These are phyloP conservation scores for Nitzschia sp. DNA, from an alignment of 108 stramenopile species.

Conservation along the genomic window DNA sequence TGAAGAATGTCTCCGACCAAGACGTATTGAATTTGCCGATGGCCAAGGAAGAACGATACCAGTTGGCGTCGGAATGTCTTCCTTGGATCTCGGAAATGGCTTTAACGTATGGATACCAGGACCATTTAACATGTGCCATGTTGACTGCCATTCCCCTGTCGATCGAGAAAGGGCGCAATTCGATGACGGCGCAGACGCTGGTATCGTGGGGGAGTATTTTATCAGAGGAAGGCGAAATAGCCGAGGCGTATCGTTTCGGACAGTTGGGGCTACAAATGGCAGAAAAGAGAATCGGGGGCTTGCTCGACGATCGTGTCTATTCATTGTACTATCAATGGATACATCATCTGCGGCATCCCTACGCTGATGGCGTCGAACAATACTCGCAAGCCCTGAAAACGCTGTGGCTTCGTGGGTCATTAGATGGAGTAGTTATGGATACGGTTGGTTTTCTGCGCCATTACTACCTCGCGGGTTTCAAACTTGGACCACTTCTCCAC, in stretches of 20 bases:
- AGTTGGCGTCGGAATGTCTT: slow-evolving; percentile 9
- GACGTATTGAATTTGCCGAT: slow-evolving; percentile 2
- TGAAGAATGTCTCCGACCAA: background rate
- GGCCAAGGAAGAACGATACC: background rate
- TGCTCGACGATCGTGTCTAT: background rate
- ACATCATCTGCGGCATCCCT: slow-evolving; percentile 2
- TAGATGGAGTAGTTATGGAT: slow-evolving; percentile 1
- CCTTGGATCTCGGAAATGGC: slow-evolving; percentile 1
- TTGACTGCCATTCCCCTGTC: background rate
- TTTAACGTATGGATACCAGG: background rate
- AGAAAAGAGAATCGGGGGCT: background rate
- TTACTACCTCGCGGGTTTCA: background rate
- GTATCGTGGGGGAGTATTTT: background rate
- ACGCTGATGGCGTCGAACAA: background rate
- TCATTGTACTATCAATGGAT: background rate
- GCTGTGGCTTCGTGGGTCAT: background rate
- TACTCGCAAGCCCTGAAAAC: background rate
- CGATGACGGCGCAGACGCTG: slow-evolving; percentile 5
- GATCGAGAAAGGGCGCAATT: background rate
- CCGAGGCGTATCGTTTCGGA: background rate
- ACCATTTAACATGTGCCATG: background rate
- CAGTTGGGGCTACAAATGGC: slow-evolving; percentile 1
- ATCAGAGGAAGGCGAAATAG: slow-evolving; percentile 4
- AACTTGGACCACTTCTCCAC: background rate
- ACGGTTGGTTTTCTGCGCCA: background rate